These are phyloP conservation scores for Apiospora saccharicola DNA, from an alignment of 2,329 filamentous ascomycete species.

Conservation along the genomic window DNA sequence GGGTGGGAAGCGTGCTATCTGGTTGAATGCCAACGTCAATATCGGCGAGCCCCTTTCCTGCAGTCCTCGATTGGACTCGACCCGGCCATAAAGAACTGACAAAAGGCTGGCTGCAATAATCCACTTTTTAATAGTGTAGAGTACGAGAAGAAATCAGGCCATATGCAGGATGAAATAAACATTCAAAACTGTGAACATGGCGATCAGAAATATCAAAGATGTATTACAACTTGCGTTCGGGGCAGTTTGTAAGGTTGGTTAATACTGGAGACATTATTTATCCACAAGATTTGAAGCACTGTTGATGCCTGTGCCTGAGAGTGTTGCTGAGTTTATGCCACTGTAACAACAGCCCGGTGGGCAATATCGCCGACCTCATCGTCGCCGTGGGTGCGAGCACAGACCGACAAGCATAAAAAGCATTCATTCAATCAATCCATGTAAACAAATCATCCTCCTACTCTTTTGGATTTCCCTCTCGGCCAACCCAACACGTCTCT, in stretches of 20 bases:
- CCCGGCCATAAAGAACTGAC: too few species aligned
- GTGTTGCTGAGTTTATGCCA: not conserved
- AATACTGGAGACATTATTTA: too few species aligned
- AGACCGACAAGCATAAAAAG: not conserved
- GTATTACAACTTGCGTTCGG: not conserved
- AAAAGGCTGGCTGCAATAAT: too few species aligned
- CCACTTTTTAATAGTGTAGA: not conserved
- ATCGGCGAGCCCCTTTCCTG: not conserved
- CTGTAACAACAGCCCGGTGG: not conserved
- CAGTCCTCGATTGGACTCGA: not conserved
- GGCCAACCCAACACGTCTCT: not conserved
- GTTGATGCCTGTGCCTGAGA: not conserved
- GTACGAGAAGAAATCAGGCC: too few species aligned
- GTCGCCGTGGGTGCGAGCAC: not conserved
- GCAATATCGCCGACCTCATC: not conserved
- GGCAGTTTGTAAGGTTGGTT: not conserved
- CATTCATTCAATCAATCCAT: not conserved
- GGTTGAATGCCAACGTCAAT: not conserved
- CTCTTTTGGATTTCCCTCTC: not conserved
- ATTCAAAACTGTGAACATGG: not conserved
- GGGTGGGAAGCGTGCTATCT: not conserved
- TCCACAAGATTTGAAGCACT: too few species aligned
- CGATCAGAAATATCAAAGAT: not conserved
- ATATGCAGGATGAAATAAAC: not conserved
- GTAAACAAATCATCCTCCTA: not conserved